Percentiles rank a stretch among this genome's conserved stretches.
phyloP scores from a whole-genome alignment of 352 stramenopile species.

The Phytophthora boehmeriae region DNA sequence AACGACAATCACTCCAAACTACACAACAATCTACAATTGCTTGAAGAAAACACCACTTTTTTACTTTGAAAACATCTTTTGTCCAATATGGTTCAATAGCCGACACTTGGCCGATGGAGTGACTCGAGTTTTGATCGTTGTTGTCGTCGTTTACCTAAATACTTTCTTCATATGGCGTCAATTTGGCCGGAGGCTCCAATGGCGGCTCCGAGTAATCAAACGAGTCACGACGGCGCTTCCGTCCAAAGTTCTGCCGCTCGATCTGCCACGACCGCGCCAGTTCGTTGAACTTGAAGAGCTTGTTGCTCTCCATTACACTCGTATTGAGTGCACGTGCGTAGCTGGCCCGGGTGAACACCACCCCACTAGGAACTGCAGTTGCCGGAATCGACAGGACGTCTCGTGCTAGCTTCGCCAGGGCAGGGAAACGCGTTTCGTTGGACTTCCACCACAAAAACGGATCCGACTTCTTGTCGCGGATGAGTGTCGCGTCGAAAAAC shows the following conservation, averaged over 20 bases:
- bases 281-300: conserved; percentile 79
- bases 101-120: no score
- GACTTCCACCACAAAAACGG: conserved; percentile 87
- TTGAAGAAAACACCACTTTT: no score
- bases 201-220: conserved; percentile 76
- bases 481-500: conserved; percentile 84
- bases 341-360: conserved; percentile 72
- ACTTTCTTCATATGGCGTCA: conserved; percentile 87
- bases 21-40: no score
- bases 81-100: no score
- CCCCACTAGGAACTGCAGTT: conserved; percentile 67
- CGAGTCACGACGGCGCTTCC: conserved; percentile 76
- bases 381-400: conserved; percentile 79
- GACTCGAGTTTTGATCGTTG: conserved; percentile 30
- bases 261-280: conserved; percentile 80
- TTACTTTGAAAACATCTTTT: not conserved
- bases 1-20: not conserved
- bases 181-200: conserved; percentile 60
- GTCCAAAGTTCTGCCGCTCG: conserved; percentile 74
- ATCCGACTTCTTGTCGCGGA: conserved; percentile 81
- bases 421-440: conserved; percentile 78
- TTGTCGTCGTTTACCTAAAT: conserved; percentile 69
- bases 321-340: conserved; percentile 64
- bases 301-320: conserved; percentile 66
- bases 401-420: conserved; percentile 73